phyloP scores from a whole-genome alignment of 768 basidiomycete genomes.

The Gloeopeniophorella convolvens region DNA sequence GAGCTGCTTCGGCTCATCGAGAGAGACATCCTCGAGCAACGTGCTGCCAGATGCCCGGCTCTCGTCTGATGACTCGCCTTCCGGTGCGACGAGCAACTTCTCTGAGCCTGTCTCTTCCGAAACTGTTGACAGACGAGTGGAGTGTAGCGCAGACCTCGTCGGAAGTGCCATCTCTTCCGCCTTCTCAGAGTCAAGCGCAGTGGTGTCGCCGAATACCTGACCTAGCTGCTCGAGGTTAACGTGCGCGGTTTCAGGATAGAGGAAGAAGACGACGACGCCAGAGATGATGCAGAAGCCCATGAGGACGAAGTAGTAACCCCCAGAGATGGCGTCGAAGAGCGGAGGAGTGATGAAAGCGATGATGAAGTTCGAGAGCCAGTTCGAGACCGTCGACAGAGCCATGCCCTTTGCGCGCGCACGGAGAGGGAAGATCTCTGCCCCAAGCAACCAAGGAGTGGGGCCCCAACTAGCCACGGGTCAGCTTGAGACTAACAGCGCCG shows the following conservation, averaged over 20 bases:
- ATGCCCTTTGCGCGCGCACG: constrained; percentile 29
- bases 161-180: neutral
- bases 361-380: constrained; percentile 33
- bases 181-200: neutral
- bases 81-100: neutral
- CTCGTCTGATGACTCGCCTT: neutral
- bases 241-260: constrained; percentile 45
- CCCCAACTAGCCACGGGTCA: constrained; percentile 26
- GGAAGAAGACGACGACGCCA: constrained; percentile 38
- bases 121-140: neutral
- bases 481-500: constrained; percentile 13
- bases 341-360: constrained; percentile 50
- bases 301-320: constrained; percentile 47
- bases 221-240: constrained; percentile 44
- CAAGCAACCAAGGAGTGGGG: constrained; percentile 29
- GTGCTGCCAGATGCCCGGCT: constrained; percentile 8
- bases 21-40: neutral
- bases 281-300: constrained; percentile 41
- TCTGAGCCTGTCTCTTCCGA: neutral
- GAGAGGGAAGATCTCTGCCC: constrained; percentile 30
- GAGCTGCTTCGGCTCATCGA: neutral
- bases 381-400: constrained; percentile 27
- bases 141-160: neutral
- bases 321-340: constrained; percentile 44
- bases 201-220: constrained; percentile 39